Percentiles rank a stretch among this genome's conserved stretches.
phyloP scores from a whole-genome alignment of 2,329 filamentous ascomycete genomes.

The Fusarium dimerum region DNA sequence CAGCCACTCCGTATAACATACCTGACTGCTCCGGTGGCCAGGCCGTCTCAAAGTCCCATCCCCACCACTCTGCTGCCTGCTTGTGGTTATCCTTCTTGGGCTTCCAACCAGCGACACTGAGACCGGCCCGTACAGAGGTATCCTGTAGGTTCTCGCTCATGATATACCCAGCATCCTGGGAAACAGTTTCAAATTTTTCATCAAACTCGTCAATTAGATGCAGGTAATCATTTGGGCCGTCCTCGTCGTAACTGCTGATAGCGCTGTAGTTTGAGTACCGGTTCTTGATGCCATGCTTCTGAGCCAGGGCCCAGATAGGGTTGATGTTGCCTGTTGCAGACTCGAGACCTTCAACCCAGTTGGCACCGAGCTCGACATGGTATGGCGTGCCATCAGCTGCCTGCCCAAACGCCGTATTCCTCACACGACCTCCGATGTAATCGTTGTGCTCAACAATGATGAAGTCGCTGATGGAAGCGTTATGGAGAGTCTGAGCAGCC shows the following conservation, averaged over 20 bases:
- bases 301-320: constrained; percentile 62
- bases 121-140: constrained; percentile 57
- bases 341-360: constrained; percentile 52
- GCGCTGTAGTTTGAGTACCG: constrained; percentile 59
- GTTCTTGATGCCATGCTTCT: constrained; percentile 59
- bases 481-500: constrained; percentile 62
- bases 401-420: constrained; percentile 58
- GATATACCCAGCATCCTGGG: constrained; percentile 57
- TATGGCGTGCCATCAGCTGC: constrained; percentile 52
- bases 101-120: constrained; percentile 63
- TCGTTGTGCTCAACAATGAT: constrained; percentile 65
- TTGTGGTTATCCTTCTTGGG: constrained; percentile 54
- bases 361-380: constrained; percentile 65
- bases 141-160: constrained; percentile 63
- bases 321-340: constrained; percentile 45
- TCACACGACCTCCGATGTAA: constrained; percentile 62
- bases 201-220: constrained; percentile 53
- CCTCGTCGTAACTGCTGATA: constrained; percentile 61
- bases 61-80: constrained; percentile 63
- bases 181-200: constrained; percentile 44
- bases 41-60: constrained; percentile 59
- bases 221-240: constrained; percentile 52
- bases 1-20: constrained; percentile 55
- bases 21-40: constrained; percentile 57
- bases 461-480: constrained; percentile 63